Base-by-base conservation (phyloP, 306 rosid species). In the Alnus rubra region DNA sequence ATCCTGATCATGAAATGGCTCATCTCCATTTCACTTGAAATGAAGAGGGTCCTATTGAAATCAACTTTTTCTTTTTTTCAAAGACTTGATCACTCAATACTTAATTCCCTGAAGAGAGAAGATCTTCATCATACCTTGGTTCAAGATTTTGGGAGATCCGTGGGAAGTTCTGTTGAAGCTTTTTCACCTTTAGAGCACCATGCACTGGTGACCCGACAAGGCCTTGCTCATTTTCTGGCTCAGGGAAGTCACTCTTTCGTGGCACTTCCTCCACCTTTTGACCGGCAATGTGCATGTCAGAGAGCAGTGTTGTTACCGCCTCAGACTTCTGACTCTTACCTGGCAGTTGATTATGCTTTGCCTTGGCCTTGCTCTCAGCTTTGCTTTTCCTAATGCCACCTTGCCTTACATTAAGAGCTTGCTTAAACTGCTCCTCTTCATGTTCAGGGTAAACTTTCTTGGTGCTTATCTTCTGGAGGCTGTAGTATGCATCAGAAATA, bases 351-450 rank as follows among this genome's bases (percentile, higher is more conserved):
- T 79, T 90, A 81, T 82, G 93, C 88, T 88, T 94, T 59, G 83
- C 75, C 89, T 87, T 94, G 67, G 82, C 71, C 88, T 86, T 89
- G 48, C 81, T 86, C 30, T 92, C 94, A 71, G 56, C 73, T 82
- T 84, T 90, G 83, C 78, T 80, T 82, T 89, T 92, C 80, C 92
- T 91, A 30, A 82, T 79, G 74, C 92, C 88, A 9, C 91, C 89
- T 82, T 90, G 97, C 78, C 87, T 92, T 81, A 84, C 63, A 71
- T 78, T 80, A 78, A 87, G 82, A 82, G 90, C 82, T 78, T 88
- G 94, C 86, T 87, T 91, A 69, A 81, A 82, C 75, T 87, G 93
- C 74, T 91, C 97, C 39, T 89, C 97, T 84, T 91, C 97, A 10
- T 78, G 83, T 74, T 90, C 97, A 76, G 78, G 87, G 71, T 82